phyloP scores from a whole-genome alignment of 176 grass and related monocot species.

The Canna indica region DNA sequence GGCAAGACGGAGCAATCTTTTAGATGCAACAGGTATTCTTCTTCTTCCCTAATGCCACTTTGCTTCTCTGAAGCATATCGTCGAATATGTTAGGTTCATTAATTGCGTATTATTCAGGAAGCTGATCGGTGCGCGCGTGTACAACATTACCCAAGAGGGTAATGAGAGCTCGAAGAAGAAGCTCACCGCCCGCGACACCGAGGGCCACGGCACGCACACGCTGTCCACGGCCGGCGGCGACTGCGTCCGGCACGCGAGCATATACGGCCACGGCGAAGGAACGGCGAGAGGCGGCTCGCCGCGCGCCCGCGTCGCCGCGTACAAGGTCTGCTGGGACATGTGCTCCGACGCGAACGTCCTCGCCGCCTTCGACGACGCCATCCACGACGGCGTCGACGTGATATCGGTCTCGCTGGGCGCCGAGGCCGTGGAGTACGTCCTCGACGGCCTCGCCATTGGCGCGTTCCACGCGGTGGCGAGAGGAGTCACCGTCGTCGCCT shows the following conservation, averaged over 20 bases:
- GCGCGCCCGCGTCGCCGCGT: constrained; percentile 37
- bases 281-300: constrained; percentile 74
- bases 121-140: constrained; percentile 59
- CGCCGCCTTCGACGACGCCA: constrained; percentile 60
- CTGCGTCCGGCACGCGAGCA: constrained; percentile 42
- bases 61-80: not conserved
- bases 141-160: too few relatives aligned
- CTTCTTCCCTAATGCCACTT: too few relatives aligned
- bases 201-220: constrained; percentile 78
- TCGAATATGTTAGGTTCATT: not conserved
- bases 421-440: not conserved
- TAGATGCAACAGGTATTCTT: constrained; percentile 50
- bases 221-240: constrained; percentile 59
- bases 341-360: constrained; percentile 56
- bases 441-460: constrained; percentile 43
- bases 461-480: constrained; percentile 48
- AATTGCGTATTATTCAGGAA: constrained; percentile 25
- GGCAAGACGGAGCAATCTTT: constrained; percentile 17
- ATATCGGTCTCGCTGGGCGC: constrained; percentile 59
- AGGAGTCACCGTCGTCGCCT: constrained; percentile 51
- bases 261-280: constrained; percentile 55
- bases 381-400: constrained; percentile 58
- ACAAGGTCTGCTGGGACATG: constrained; percentile 56
- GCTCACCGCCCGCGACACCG: constrained; percentile 42
- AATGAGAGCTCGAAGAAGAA: too few relatives aligned